Percentiles rank a stretch among this genome's conserved stretches.
Conservation (phyloP, 179 eudicot species). For the Spinacia oleracea region DNA sequence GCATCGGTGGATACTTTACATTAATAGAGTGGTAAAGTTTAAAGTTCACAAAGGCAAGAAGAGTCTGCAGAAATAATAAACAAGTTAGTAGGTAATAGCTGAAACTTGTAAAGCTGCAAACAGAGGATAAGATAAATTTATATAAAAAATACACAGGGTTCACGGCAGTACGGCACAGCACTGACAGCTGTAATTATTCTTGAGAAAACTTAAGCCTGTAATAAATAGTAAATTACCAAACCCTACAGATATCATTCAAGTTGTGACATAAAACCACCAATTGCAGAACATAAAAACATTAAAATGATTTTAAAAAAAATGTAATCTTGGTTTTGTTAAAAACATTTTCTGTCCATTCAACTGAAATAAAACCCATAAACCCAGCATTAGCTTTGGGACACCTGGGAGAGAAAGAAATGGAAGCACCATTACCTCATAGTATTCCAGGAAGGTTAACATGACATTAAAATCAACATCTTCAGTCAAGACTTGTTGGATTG, state of each 20-base stretch:
- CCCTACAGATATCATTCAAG: background rate
- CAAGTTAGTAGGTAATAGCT: background rate
- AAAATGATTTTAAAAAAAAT: background rate
- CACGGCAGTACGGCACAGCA: no score
- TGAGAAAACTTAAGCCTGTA: background rate
- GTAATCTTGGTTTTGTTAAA: background rate
- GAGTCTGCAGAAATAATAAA: slow-evolving; percentile 56
- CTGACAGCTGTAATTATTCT: background rate
- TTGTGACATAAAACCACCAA: background rate
- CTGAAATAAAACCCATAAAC: background rate
- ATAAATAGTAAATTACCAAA: background rate
- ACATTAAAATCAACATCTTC: slow-evolving; percentile 81
- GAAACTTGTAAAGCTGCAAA: background rate
- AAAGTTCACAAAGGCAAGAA: slow-evolving; percentile 74
- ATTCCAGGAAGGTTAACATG: slow-evolving; percentile 80
- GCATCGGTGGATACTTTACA: slow-evolving; percentile 87
- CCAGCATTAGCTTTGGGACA: background rate
- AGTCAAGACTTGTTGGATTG: slow-evolving; percentile 83
- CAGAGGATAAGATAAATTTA: background rate
- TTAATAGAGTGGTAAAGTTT: slow-evolving; percentile 68
- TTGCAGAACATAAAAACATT: background rate
- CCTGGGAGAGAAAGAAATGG: background rate
- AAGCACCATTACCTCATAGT: slow-evolving; percentile 64
- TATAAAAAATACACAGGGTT: background rate
- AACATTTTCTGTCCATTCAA: background rate